Evolutionary conservation across 73 alveolate genomes (phyloP), one percentile per base, ranked within the genome.

Genomic region (Uronychia setigera): DNA sequence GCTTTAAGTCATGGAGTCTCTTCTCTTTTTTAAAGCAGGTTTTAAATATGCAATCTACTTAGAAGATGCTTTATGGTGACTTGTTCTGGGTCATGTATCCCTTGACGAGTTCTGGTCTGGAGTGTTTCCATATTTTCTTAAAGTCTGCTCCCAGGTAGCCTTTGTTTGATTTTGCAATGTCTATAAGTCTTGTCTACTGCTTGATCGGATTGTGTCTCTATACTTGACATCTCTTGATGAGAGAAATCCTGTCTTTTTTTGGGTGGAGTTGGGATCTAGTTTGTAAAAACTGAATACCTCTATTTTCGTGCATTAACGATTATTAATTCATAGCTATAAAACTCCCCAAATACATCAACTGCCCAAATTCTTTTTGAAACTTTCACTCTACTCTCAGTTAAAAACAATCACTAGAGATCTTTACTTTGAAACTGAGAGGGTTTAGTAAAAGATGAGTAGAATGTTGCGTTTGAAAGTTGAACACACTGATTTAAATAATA

Each of bases 251-350:
- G 67, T 46, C 67, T 46, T 46, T 19, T 46, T 46, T 11, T 5
- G 67, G 67, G 67, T 46, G n/a, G n/a, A n/a, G 67, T 46, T 46
- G 67, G 67, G 67, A 46, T 46, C 67, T 46, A 19, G 67, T 5
- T 5, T 46, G n/a, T 19, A 46, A 19, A 46, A 46, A 11, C n/a
- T 46, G 5, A 11, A 5, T 46, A 46, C 67, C 19, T 46, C 19
- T 46, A 19, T 46, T 46, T 46, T 46, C 67, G 67, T 46, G 67
- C 67, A 46, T 46, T n/a, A 46, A 46, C 67, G 67, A 46, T 46
- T 46, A 46, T 11, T 46, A 46, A 46, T 46, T 46, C 67, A 11
- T 46, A 46, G 19, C 19, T 46, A 46, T 46, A n/a, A n/a, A n/a
- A n/a, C n/a, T n/a, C n/a, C n/a, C n/a, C n/a, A n/a, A n/a, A n/a